A percentile compares a stretch with the other conserved stretches of the same genome.
These are phyloP conservation scores for Hanseniaspora lindneri DNA, from an alignment of 805 yeast genomes.

Conservation along the genomic window DNA sequence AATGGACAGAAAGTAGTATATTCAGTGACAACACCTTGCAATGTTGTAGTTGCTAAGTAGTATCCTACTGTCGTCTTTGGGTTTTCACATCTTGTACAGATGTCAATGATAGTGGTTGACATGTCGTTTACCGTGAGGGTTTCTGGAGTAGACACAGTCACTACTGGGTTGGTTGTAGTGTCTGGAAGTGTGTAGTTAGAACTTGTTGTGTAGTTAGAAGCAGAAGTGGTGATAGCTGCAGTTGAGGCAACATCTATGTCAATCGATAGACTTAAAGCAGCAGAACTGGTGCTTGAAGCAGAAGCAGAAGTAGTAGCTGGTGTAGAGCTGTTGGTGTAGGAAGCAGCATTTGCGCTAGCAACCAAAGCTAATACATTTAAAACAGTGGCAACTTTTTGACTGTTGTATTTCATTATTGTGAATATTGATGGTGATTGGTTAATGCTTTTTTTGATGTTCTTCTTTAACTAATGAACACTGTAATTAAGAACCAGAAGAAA, in stretches of 20 bases:
- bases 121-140: conserved; percentile 9
- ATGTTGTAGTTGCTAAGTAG: conserved; percentile 12
- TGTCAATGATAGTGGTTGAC: conserved; percentile 17
- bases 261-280: neutral
- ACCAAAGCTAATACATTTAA: neutral
- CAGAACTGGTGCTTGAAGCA: neutral
- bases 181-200: no score
- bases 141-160: conserved; percentile 14
- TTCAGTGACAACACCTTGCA: conserved; percentile 15
- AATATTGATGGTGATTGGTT: neutral
- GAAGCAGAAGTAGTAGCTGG: conserved; percentile 1
- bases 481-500: no score
- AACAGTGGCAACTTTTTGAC: neutral
- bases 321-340: neutral
- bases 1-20: conserved; percentile 16
- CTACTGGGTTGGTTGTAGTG: conserved; percentile 4
- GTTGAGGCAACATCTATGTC: neutral
- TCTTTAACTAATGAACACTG: no score
- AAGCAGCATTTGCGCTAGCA: conserved; percentile 4
- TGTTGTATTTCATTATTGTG: neutral
- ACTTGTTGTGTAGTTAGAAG: no score
- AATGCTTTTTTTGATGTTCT: no score
- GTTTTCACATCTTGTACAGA: conserved; percentile 16
- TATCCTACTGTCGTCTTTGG: conserved; percentile 16
- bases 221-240: conserved; percentile 3